phyloP scores from a whole-genome alignment of 192 early-diverging fungal species.

The Backusella mclennaniae region DNA sequence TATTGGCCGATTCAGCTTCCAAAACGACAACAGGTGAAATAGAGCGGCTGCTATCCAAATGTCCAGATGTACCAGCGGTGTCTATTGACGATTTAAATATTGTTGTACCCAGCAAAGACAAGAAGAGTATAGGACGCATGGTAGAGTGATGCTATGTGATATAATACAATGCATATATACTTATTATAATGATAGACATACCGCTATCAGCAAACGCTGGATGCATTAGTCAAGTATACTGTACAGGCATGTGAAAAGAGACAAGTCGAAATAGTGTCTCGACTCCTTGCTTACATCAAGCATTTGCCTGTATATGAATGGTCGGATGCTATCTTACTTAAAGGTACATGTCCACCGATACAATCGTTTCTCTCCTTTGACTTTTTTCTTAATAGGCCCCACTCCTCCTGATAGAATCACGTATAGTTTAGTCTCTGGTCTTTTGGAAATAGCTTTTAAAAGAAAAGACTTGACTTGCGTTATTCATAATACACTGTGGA shows the following conservation, averaged over 20 bases:
- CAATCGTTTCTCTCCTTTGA: background rate
- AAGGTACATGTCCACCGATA: slow-evolving; percentile 18
- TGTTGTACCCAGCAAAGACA: background rate
- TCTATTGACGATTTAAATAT: background rate
- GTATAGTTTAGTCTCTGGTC: slow-evolving; percentile 35
- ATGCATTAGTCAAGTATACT: slow-evolving; percentile 26
- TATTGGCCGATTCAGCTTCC: slow-evolving; percentile 37
- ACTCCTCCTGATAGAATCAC: slow-evolving; percentile 35
- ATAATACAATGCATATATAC: background rate
- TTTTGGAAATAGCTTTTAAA: slow-evolving; percentile 39
- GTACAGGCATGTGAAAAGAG: slow-evolving; percentile 7
- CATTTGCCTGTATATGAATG: slow-evolving; percentile 28
- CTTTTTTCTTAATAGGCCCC: background rate
- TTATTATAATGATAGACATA: slow-evolving; percentile 18
- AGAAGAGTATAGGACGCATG: background rate
- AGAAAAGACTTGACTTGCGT: slow-evolving; percentile 23
- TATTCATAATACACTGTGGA: slow-evolving; percentile 42
- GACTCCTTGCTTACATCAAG: slow-evolving; percentile 26
- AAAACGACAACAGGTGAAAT: slow-evolving; percentile 41
- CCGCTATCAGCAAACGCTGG: slow-evolving; percentile 26
- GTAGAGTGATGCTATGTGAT: background rate
- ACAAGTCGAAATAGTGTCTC: slow-evolving; percentile 21
- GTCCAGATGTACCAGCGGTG: slow-evolving; percentile 19
- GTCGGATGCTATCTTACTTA: slow-evolving; percentile 19
- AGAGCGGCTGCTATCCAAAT: slow-evolving; percentile 33